A percentile compares a stretch with the other conserved stretches of the same genome.
Conservation (phyloP, 2,329 filamentous ascomycete species). For the Fusarium praegraminearum region DNA sequence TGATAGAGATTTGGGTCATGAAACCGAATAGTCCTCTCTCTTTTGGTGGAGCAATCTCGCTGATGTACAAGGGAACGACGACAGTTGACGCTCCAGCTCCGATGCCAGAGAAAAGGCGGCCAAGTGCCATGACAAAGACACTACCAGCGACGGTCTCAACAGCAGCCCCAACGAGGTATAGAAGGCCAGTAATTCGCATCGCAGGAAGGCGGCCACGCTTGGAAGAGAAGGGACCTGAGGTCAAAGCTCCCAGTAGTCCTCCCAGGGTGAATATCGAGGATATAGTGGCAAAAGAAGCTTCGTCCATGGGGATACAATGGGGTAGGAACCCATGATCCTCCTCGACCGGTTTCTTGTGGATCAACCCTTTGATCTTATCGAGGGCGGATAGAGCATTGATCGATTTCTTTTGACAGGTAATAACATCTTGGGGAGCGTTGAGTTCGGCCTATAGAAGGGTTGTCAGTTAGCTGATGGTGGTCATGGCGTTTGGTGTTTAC, state of each 20-base stretch:
- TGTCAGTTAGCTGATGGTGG: constrained; percentile 15
- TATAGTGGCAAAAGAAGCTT: constrained; percentile 84
- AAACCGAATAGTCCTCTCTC: constrained; percentile 83
- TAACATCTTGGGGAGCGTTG: constrained; percentile 93
- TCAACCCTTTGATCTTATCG: constrained; percentile 46
- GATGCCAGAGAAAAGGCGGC: constrained; percentile 82
- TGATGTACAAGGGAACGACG: constrained; percentile 93
- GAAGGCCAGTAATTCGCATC: constrained; percentile 81
- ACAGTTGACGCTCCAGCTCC: constrained; percentile 92
- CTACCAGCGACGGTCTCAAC: constrained; percentile 78
- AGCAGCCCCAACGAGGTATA: constrained; percentile 81
- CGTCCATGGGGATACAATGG: constrained; percentile 89
- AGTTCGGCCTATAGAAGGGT: constrained; percentile 75
- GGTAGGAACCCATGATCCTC: constrained; percentile 60
- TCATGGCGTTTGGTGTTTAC: not conserved
- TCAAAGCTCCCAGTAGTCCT: constrained; percentile 84
- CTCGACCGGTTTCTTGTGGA: constrained; percentile 43
- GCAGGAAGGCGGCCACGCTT: constrained; percentile 78
- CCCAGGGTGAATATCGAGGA: constrained; percentile 93
- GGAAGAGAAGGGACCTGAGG: constrained; percentile 82
- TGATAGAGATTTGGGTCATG: constrained; percentile 94
- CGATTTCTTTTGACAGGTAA: constrained; percentile 79
- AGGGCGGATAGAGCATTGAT: constrained; percentile 52
- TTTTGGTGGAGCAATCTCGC: constrained; percentile 83
- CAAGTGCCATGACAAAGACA: constrained; percentile 76